Evolutionary conservation across 2,329 filamentous ascomycete species (phyloP).

Genomic region (Aspergillus versicolor): DNA sequence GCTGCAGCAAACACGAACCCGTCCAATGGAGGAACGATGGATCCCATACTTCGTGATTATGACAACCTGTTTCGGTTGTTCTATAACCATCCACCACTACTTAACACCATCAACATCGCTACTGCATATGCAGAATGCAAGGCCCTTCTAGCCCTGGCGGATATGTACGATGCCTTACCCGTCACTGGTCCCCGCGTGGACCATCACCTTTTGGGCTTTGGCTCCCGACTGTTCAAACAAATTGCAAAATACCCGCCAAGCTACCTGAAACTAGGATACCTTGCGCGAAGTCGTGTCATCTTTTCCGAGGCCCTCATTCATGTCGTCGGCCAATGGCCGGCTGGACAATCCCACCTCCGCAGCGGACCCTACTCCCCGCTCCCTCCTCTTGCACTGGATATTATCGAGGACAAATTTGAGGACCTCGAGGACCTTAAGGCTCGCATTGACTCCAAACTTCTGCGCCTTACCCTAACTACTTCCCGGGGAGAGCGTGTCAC

Average conservation of each 20-base stretch:
- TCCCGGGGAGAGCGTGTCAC: conserved; percentile 77
- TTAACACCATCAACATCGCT: conserved; percentile 86
- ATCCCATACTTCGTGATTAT: conserved; percentile 84
- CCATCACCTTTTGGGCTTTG: conserved; percentile 90
- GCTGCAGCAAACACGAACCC: conserved; percentile 10
- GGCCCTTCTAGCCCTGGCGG: conserved; percentile 80
- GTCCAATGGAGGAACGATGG: conserved; percentile 53
- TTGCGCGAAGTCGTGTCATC: conserved; percentile 78
- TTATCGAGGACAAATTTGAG: conserved; percentile 93
- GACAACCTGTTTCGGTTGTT: conserved; percentile 95
- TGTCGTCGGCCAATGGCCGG: conserved; percentile 91
- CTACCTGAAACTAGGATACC: conserved; percentile 85
- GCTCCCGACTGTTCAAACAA: conserved; percentile 88
- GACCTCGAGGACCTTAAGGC: conserved; percentile 82
- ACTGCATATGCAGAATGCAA: conserved; percentile 94
- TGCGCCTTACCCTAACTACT: conserved; percentile 76
- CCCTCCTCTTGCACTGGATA: conserved; percentile 73
- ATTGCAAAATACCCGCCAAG: conserved; percentile 94
- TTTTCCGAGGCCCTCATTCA: conserved; percentile 88
- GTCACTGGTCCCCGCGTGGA: conserved; percentile 89
- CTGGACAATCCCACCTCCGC: conserved; percentile 73
- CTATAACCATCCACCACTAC: conserved; percentile 82
- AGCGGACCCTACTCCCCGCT: conserved; percentile 54
- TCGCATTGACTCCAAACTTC: conserved; percentile 76
- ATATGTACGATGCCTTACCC: conserved; percentile 87